Base-by-base conservation (phyloP, 371 early-diverging fungal genomes). In the Nosema muscidifuracis region DNA sequence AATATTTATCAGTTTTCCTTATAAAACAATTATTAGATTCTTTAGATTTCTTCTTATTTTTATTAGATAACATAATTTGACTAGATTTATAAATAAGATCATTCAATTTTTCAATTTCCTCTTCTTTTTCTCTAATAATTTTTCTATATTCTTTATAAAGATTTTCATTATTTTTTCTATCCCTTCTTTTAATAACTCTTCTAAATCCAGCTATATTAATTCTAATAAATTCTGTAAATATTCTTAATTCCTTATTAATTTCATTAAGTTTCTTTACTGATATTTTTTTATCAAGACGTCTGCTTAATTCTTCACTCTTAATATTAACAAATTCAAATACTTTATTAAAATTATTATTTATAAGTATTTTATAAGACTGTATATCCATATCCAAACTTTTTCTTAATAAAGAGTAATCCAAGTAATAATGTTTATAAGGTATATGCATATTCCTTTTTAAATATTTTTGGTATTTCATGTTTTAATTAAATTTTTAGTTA, bases 131-230 rank as follows among this genome's bases (percentile, higher is more conserved):
- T 78, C 90, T 90, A 57, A 97, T 84, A 44, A 89, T 86, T 72
- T 88, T 87, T 85, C 89, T 88, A 80, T 91, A 93, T 84, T 89
- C 86, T 40, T 90, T 89, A 75, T 89, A 87, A 53, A 94, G 84
- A 16, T 86, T 84, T 82, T 88, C 90, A 34, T 85, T 82, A 13
- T 92, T 92, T 82, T 91, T 89, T 83, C 92, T 91, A 80, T 95
- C 95, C 80, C 93, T 93, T 83, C 94, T 94, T 83, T 93, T 94
- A 75, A 95, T 87, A 63, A 94, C 91, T 80, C 93, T 95, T 65
- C 93, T 84, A 72, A 95, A 93, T 9, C 92, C 97, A 1, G 92
- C 88, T 78, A 92, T 92, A 83, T 96, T 96, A 72, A 94, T 85
- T 26, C 94, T 87, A 2, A 92, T 88, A 81, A 88, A 95, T 80